Base-by-base conservation (phyloP, 2,329 filamentous ascomycete genomes). In the Ophiostoma himal-ulmi region DNA sequence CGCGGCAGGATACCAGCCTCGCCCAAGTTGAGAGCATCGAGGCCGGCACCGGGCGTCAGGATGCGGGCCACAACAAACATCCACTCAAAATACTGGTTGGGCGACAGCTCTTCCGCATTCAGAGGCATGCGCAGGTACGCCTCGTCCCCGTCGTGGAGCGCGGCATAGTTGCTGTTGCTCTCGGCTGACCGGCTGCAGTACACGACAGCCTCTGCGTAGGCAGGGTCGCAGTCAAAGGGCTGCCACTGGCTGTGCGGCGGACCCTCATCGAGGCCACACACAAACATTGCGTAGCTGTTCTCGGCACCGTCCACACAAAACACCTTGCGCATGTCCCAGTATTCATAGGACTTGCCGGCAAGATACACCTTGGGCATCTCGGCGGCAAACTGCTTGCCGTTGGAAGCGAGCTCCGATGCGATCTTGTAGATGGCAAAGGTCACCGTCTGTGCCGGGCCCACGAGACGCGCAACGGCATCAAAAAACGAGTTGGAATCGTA, bases 1-100 rank as follows among this genome's bases (percentile, higher is more conserved):
- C 34, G 70, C 5, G 71, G 48, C n/a, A 68, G n/a, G 13, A 66
- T 14, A 7, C 65, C 44, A n/a, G 65, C 65, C 14, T 62, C 52
- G 1, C 11, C 20, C 7, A 30, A 20, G 30, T 44, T n/a, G 13
- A 66, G 57, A 7, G 62, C 36, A 11, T 62, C 34, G 5, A 66
- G 70, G 62, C 72, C 72, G 1, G 72, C 70, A 20, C 72, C 72
- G 2, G 72, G 72, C 2, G 69, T 70, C 44, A 73, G 62, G 48
- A 73, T 72, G 68, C 72, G 72, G 3, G 70, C 71, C 20, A 68
- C 65, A 13, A 69, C 36, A 14, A 69, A 26, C 48, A 71, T 30
- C 69, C 66, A 71, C 11, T 17, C 41, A 5, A 30, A 13, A 41
- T 71, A 73, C n/a, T 71, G 66, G 65, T 72, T 70, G 44, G 62